Base-by-base conservation (phyloP, 768 basidiomycete genomes). In the Lactarius evosmus region DNA sequence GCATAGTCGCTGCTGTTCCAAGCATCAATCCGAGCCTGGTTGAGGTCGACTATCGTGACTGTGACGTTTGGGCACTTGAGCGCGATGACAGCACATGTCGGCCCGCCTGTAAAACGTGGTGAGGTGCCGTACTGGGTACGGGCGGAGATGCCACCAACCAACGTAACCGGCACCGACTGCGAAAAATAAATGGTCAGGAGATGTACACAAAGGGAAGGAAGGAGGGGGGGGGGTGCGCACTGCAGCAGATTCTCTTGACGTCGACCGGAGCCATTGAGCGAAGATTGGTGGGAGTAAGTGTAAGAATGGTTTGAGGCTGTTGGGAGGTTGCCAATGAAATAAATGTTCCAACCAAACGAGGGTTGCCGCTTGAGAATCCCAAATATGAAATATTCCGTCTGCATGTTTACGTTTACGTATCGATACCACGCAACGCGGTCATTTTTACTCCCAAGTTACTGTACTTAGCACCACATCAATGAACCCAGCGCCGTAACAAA, bases 21-120 rank as follows among this genome's bases (percentile, higher is more conserved):
- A 19, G 95, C 96, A 74, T 93, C 91, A 76, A 99, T 86, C 65
- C 97, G 89, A 63, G 88, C 81, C 74, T 95, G 82, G 83, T 98
- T 98, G 70, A 99, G 83, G 77, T 99, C 97, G 72, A 98, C 97
- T 71, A 99, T 99, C 71, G 95, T 99, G 73, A 99, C 96, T 50
- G 79, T 79, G 77, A 98, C 92, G 73, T 95, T 83, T 55, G 95
- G 93, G 74, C 94, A 96, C 76, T 93, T 95, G 69, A 91, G 80
- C 22, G 94, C 94, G 70, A 97, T 93, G 72, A 97, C 94, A 53
- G 95, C 91, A 74, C 94, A 96, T 50, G 95, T 98, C 29, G 95
- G 95, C 36, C 95, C 95, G 73, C 94, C 93, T 95, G 69, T 16
- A 51, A 51, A 50, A 41, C n/a, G 12, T 8, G 22, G 58, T 32